Evolutionary conservation across 192 early-diverging fungal genomes (phyloP), one percentile per base, ranked within the genome.

Genomic region (Polychytrium aggregatum): DNA sequence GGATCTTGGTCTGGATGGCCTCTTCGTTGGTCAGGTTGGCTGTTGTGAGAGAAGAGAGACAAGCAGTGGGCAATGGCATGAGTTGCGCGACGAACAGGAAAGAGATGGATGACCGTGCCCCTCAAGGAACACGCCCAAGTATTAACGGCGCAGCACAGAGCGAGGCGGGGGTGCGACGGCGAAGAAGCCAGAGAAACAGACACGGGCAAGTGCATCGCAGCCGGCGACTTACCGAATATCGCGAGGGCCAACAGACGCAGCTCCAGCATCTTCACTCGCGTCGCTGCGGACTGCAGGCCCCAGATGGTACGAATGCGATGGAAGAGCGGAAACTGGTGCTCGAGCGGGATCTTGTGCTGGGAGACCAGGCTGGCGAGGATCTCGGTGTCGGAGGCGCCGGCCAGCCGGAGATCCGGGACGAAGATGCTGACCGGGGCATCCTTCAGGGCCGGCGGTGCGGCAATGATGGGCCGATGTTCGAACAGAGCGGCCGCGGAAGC

Each of bases 181-280:
- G 41, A 21, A 42, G 8, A 42, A n/a, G 24, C n/a, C n/a, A n/a
- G n/a, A n/a, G n/a, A n/a, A n/a, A n/a, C n/a, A n/a, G n/a, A n/a
- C n/a, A n/a, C n/a, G n/a, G n/a, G n/a, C n/a, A 9, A 42, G 41
- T 42, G 24, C 20, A 42, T 42, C 22, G 20, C 7, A 9, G 18
- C 8, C 8, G 24, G 24, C 8, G 18, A 10, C 62, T 59, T 82
- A 71, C 84, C 78, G 63, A 86, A 76, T 8, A 91, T 76, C 20
- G 82, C 69, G 34, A 91, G 76, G 0, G 90, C 83, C 41, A 88
- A 59, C n/a, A n/a, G n/a, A n/a, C n/a, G n/a, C n/a, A n/a, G n/a
- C n/a, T n/a, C n/a, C n/a, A n/a, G n/a, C n/a, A n/a, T n/a, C n/a
- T n/a, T n/a, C n/a, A n/a, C n/a, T n/a, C n/a, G n/a, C n/a, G n/a